A percentile compares a stretch with the other conserved stretches of the same genome.
Conservation (phyloP, 116 monocot species). For the Iris pallida region DNA sequence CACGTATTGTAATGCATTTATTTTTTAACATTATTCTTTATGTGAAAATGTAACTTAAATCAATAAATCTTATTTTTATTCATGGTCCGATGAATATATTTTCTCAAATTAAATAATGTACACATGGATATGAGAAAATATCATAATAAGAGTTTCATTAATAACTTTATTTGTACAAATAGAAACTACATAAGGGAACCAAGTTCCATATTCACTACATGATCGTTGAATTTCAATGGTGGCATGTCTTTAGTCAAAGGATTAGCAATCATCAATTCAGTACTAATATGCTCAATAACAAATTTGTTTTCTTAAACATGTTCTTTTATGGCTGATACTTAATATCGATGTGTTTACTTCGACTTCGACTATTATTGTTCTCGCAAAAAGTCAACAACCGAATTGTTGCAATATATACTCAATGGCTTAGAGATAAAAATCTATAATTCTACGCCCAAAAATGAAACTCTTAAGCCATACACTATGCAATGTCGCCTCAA, state of each 20-base stretch:
- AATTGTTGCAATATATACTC: neutral
- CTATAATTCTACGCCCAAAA: neutral
- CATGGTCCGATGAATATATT: no score
- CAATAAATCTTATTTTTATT: no score
- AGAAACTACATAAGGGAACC: no score
- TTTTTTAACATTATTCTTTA: no score
- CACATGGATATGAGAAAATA: no score
- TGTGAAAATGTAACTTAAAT: no score
- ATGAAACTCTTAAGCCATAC: neutral
- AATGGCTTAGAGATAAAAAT: neutral
- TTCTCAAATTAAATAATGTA: no score
- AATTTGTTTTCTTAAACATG: neutral
- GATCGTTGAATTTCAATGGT: neutral
- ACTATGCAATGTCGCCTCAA: neutral
- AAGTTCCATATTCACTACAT: neutral
- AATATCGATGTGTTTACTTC: slow-evolving; percentile 1
- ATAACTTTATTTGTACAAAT: no score
- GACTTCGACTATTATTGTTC: neutral
- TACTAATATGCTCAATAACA: neutral
- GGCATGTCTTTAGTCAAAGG: slow-evolving; percentile 1
- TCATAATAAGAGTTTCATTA: no score
- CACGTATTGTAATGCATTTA: no score
- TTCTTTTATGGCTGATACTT: neutral
- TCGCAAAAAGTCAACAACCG: neutral
- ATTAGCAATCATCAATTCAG: neutral